phyloP scores from a whole-genome alignment of 2,329 filamentous ascomycete species.

The Ophiostoma himal-ulmi region DNA sequence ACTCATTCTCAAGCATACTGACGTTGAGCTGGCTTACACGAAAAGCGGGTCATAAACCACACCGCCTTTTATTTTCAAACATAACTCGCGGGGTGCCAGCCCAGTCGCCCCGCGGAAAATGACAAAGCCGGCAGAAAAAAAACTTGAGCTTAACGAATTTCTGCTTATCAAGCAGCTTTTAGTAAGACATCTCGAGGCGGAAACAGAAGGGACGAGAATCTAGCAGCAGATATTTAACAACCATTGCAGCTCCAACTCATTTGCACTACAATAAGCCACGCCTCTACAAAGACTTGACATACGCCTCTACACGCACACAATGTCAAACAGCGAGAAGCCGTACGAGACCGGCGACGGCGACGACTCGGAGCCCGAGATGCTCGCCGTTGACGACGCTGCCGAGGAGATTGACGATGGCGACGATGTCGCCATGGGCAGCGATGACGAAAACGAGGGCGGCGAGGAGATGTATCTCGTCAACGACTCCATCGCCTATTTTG shows the following conservation, averaged over 20 bases:
- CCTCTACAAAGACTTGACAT: not conserved
- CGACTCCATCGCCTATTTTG: slow-evolving; percentile 90
- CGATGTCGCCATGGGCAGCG: slow-evolving; percentile 37
- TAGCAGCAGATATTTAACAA: not conserved
- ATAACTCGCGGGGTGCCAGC: not conserved
- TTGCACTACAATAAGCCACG: not conserved
- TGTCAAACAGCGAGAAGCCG: slow-evolving; percentile 28
- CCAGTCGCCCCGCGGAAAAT: slow-evolving; percentile 11
- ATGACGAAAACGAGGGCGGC: slow-evolving; percentile 22
- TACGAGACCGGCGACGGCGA: slow-evolving; percentile 36
- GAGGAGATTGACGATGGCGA: slow-evolving; percentile 64
- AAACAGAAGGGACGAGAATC: slow-evolving; percentile 13
- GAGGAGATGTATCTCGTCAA: slow-evolving; percentile 77
- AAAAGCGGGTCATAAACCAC: not conserved
- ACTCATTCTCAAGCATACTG: not conserved
- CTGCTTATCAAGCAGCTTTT: slow-evolving; percentile 12
- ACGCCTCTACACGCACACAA: not conserved
- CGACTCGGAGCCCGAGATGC: slow-evolving; percentile 63
- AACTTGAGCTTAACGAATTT: not conserved
- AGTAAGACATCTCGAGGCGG: not conserved
- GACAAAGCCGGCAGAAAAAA: slow-evolving; percentile 17
- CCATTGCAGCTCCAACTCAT: not conserved
- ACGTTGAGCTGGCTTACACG: not conserved
- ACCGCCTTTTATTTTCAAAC: slow-evolving; percentile 4
- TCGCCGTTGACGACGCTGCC: slow-evolving; percentile 69